phyloP scores from a whole-genome alignment of 1,284 basidiomycete species.

The Peniophora sp. region DNA sequence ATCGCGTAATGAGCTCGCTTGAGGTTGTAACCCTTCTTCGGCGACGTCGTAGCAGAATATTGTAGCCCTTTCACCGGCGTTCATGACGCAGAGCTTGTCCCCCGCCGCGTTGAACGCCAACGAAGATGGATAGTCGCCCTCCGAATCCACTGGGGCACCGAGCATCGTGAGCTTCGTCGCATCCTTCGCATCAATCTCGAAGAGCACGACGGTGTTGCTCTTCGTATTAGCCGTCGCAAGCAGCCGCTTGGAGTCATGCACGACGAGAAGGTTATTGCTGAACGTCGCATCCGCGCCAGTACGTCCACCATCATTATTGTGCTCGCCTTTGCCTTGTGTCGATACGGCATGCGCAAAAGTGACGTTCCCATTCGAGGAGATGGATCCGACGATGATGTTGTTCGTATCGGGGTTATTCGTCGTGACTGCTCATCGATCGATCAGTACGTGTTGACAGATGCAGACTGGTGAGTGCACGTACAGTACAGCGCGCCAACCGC shows the following conservation, averaged over 20 bases:
- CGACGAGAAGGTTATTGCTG: conserved; percentile 31
- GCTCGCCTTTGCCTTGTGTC: conserved; percentile 26
- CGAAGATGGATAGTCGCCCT: conserved; percentile 35
- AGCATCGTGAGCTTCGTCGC: conserved; percentile 28
- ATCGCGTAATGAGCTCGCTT: conserved; percentile 27
- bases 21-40: conserved; percentile 24
- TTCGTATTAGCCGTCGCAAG: conserved; percentile 32
- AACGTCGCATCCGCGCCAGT: conserved; percentile 30
- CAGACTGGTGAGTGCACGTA: background rate
- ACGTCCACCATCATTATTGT: conserved; percentile 19
- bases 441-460: background rate
- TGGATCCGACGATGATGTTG: background rate
- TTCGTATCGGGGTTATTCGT: background rate
- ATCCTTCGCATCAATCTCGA: conserved; percentile 29
- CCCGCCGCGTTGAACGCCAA: conserved; percentile 29
- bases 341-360: conserved; percentile 24
- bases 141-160: conserved; percentile 27
- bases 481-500: background rate
- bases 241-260: conserved; percentile 22
- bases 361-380: background rate
- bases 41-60: conserved; percentile 23
- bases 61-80: conserved; percentile 22
- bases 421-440: background rate
- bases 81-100: conserved; percentile 29
- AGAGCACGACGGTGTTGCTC: conserved; percentile 33